Evolutionary conservation across 768 basidiomycete species (phyloP).

Genomic region (Melanogaster broomeanus): DNA sequence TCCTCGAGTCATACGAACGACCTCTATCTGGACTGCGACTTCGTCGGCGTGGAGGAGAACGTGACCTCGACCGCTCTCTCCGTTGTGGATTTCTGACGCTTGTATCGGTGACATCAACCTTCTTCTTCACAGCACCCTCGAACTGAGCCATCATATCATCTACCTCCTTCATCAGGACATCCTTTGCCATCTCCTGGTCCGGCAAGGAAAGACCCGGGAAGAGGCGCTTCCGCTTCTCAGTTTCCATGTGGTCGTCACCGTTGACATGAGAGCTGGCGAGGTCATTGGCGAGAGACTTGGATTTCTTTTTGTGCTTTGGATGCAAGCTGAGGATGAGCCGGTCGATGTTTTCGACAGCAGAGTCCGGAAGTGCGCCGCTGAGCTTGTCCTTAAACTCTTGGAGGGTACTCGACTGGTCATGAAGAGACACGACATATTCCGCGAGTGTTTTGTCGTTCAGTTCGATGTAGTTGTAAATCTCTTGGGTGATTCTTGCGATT

Average conservation of each 20-base stretch:
- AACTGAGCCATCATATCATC: slow-evolving; percentile 86
- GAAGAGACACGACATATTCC: slow-evolving; percentile 91
- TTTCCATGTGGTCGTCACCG: slow-evolving; percentile 44
- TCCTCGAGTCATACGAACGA: slow-evolving; percentile 44
- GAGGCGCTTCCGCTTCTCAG: slow-evolving; percentile 78
- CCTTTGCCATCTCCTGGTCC: slow-evolving; percentile 69
- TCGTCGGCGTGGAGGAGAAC: slow-evolving; percentile 48
- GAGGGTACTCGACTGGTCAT: slow-evolving; percentile 79
- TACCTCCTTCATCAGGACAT: slow-evolving; percentile 83
- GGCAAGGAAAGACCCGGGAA: slow-evolving; percentile 90
- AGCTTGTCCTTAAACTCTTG: slow-evolving; percentile 82
- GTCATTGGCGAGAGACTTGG: slow-evolving; percentile 38
- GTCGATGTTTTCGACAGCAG: slow-evolving; percentile 91
- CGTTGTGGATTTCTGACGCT: slow-evolving; percentile 64
- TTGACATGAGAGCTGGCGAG: slow-evolving; percentile 34
- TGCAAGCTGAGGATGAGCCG: slow-evolving; percentile 93
- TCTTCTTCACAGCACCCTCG: slow-evolving; percentile 68
- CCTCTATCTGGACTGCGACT: slow-evolving; percentile 65
- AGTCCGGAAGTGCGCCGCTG: slow-evolving; percentile 80
- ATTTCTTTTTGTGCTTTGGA: slow-evolving; percentile 88
- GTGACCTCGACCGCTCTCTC: slow-evolving; percentile 45
- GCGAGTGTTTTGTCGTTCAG: slow-evolving; percentile 91
- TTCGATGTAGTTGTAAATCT: slow-evolving; percentile 85
- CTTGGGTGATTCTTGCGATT: slow-evolving; percentile 89
- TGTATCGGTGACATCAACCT: slow-evolving; percentile 43